Percentiles rank a stretch among this genome's conserved stretches.
Evolutionary conservation across 768 basidiomycete genomes (phyloP).

Genomic region (Psilocybe subaeruginosa): DNA sequence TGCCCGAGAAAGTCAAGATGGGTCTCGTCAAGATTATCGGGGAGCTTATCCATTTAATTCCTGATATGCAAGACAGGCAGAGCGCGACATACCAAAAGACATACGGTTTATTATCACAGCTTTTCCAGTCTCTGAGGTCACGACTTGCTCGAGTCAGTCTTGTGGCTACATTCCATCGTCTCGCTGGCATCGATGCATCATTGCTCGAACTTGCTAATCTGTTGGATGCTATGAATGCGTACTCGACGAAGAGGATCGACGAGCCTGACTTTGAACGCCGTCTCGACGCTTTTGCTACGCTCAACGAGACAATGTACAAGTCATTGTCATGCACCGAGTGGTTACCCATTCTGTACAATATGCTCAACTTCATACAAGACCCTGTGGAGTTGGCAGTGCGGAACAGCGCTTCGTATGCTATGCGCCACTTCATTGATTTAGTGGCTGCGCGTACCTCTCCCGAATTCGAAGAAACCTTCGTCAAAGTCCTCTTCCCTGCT

Average conservation of each 20-base stretch:
- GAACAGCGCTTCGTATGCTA: slow-evolving; percentile 73
- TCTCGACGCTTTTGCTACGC: slow-evolving; percentile 66
- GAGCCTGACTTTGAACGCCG: slow-evolving; percentile 94
- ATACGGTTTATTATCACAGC: slow-evolving; percentile 68
- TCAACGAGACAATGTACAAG: slow-evolving; percentile 70
- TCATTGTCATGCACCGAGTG: slow-evolving; percentile 63
- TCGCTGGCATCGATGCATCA: slow-evolving; percentile 46
- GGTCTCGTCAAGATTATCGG: slow-evolving; percentile 76
- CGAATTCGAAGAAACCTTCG: slow-evolving; percentile 58
- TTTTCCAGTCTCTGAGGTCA: slow-evolving; percentile 79
- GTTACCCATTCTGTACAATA: slow-evolving; percentile 83
- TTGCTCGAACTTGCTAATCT: slow-evolving; percentile 55
- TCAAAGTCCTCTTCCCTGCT: slow-evolving; percentile 71
- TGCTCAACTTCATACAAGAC: slow-evolving; percentile 87
- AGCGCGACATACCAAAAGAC: slow-evolving; percentile 51
- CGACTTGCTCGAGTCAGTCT: slow-evolving; percentile 74
- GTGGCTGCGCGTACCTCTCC: slow-evolving; percentile 43
- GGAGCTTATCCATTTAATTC: slow-evolving; percentile 67
- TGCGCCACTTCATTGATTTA: slow-evolving; percentile 78
- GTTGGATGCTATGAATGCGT: slow-evolving; percentile 79
- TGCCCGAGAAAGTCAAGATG: slow-evolving; percentile 86
- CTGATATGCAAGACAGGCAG: slow-evolving; percentile 52
- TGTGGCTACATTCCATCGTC: slow-evolving; percentile 60
- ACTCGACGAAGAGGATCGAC: slow-evolving; percentile 78
- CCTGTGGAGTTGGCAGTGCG: slow-evolving; percentile 86